phyloP scores from a whole-genome alignment of 805 yeast species.

The Saccharomycopsis capsularis region DNA sequence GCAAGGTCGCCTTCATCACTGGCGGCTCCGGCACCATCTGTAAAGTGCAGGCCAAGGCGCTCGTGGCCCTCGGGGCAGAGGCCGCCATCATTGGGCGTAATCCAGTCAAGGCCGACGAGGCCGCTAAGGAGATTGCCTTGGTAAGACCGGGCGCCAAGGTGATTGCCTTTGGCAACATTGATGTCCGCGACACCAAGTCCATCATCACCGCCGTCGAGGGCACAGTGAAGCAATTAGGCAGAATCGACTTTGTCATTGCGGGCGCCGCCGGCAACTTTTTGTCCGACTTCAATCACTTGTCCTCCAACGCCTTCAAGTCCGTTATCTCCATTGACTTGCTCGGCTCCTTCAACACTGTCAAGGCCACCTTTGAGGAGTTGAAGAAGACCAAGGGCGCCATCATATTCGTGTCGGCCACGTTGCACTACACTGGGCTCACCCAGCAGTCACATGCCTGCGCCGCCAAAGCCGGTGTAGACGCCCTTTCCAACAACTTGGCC shows the following conservation, averaged over 20 bases:
- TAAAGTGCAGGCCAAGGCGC: conserved; percentile 79
- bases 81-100: conserved; percentile 84
- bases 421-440: conserved; percentile 85
- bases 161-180: conserved; percentile 63
- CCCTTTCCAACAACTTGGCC: conserved; percentile 74
- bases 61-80: conserved; percentile 77
- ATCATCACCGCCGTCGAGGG: conserved; percentile 54
- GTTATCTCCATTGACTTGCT: conserved; percentile 81
- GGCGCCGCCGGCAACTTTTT: conserved; percentile 97
- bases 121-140: conserved; percentile 57
- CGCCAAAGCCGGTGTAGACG: conserved; percentile 94
- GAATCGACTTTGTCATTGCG: conserved; percentile 80
- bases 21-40: conserved; percentile 98
- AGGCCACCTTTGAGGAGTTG: conserved; percentile 68
- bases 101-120: conserved; percentile 52
- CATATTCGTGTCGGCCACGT: conserved; percentile 78
- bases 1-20: conserved; percentile 83
- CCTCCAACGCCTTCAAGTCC: conserved; percentile 81
- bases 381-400: conserved; percentile 61
- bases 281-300: conserved; percentile 67
- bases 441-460: conserved; percentile 89
- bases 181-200: conserved; percentile 66
- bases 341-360: conserved; percentile 85
- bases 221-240: conserved; percentile 65
- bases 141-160: conserved; percentile 59